A percentile compares a stretch with the other conserved stretches of the same genome.
These are phyloP conservation scores for Sechiopsis laciniata DNA, from an alignment of 306 rosid species.

Conservation along the genomic window DNA sequence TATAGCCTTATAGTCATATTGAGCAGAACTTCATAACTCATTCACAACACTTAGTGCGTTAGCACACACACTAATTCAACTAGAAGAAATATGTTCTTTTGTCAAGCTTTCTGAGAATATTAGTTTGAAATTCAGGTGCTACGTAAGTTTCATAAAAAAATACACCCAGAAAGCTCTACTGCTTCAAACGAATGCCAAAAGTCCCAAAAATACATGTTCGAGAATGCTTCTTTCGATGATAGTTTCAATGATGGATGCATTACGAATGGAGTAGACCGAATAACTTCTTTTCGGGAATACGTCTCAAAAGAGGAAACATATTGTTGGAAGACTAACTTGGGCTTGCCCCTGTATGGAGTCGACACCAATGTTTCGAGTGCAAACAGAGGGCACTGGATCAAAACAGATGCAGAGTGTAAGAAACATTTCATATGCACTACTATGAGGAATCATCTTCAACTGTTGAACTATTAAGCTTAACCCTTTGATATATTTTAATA, in stretches of 20 bases:
- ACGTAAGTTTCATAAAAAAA: slow-evolving; percentile 56
- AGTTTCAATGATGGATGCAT: slow-evolving; percentile 30
- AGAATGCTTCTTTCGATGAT: slow-evolving; percentile 29
- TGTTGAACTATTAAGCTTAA: not conserved
- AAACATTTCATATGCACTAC: slow-evolving; percentile 20
- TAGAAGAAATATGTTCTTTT: not conserved
- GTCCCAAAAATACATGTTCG: slow-evolving; percentile 34
- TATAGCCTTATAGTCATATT: not conserved
- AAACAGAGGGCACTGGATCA: slow-evolving; percentile 82
- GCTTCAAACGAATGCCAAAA: slow-evolving; percentile 29
- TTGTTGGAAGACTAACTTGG: slow-evolving; percentile 32
- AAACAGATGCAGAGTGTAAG: slow-evolving; percentile 91
- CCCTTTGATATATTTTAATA: not conserved
- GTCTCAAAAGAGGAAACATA: slow-evolving; percentile 33
- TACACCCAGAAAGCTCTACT: slow-evolving; percentile 54
- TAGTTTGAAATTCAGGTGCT: slow-evolving; percentile 51
- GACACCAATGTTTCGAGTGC: slow-evolving; percentile 36
- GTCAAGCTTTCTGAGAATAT: slow-evolving; percentile 15
- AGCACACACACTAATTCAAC: not conserved
- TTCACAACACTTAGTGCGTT: not conserved
- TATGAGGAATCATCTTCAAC: not conserved
- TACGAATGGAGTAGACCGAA: slow-evolving; percentile 29
- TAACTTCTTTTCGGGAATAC: slow-evolving; percentile 28
- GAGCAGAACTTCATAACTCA: not conserved
- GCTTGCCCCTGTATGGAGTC: slow-evolving; percentile 35